These are phyloP conservation scores for Periconia sp. DNA, from an alignment of 2,329 filamentous ascomycete genomes.

Conservation along the genomic window DNA sequence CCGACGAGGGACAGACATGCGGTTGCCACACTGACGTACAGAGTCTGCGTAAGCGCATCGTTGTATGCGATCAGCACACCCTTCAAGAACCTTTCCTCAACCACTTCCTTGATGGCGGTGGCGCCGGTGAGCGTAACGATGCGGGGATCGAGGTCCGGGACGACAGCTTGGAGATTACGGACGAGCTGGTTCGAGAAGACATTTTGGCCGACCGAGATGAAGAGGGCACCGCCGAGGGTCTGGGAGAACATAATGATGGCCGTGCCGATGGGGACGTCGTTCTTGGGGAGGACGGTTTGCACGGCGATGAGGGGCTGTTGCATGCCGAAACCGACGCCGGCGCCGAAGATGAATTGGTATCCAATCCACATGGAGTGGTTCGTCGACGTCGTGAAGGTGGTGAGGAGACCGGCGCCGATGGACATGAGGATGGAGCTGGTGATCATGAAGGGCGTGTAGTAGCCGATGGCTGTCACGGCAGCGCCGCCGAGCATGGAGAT, in stretches of 20 bases:
- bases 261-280: slow-evolving; percentile 51
- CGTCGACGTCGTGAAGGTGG: slow-evolving; percentile 44
- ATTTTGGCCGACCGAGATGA: slow-evolving; percentile 53
- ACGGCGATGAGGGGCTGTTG: slow-evolving; percentile 51
- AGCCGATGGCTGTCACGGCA: slow-evolving; percentile 46
- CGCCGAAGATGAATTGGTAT: slow-evolving; percentile 44
- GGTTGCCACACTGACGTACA: slow-evolving; percentile 62
- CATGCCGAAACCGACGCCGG: slow-evolving; percentile 52
- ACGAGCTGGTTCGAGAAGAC: slow-evolving; percentile 54
- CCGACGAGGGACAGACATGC: slow-evolving; percentile 58
- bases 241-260: slow-evolving; percentile 53
- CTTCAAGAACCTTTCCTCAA: slow-evolving; percentile 53
- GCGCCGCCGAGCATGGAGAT: slow-evolving; percentile 45
- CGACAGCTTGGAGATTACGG: slow-evolving; percentile 39
- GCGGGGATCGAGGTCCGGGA: slow-evolving; percentile 46
- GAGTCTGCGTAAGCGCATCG: slow-evolving; percentile 58
- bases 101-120: slow-evolving; percentile 60
- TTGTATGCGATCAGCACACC: slow-evolving; percentile 67
- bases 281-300: slow-evolving; percentile 46
- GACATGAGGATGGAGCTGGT: slow-evolving; percentile 45
- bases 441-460: slow-evolving; percentile 55
- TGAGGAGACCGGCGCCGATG: slow-evolving; percentile 50
- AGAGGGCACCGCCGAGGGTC: slow-evolving; percentile 51
- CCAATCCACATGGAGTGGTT: slow-evolving; percentile 42
- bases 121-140: slow-evolving; percentile 53